Evolutionary conservation across 345 rosid genomes (phyloP).

Genomic region (Populus alba): DNA sequence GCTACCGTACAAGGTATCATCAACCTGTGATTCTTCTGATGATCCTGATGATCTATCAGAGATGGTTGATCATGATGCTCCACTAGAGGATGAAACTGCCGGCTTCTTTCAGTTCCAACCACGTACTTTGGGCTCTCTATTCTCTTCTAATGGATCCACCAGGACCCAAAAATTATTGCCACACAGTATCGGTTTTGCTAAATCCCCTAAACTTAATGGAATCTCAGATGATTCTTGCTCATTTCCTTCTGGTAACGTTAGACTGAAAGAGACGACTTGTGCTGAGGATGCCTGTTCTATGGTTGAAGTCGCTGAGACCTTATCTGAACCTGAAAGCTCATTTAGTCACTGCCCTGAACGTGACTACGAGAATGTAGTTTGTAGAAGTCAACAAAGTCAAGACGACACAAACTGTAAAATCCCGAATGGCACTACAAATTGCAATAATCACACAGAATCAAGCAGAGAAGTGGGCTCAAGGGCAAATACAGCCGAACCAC

Average conservation of each 20-base stretch:
- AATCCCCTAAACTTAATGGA: slow-evolving; percentile 38
- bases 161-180: slow-evolving; percentile 41
- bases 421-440: slow-evolving; percentile 13
- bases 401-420: slow-evolving; percentile 8
- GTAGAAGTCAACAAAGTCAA: slow-evolving; percentile 17
- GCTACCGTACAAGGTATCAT: slow-evolving; percentile 74
- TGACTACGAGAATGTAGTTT: slow-evolving; percentile 24
- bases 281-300: slow-evolving; percentile 55
- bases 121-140: slow-evolving; percentile 52
- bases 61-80: slow-evolving; percentile 55
- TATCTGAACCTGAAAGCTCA: slow-evolving; percentile 50
- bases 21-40: slow-evolving; percentile 52
- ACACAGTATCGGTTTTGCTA: slow-evolving; percentile 28
- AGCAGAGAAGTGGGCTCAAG: slow-evolving; percentile 30
- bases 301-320: slow-evolving; percentile 41
- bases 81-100: slow-evolving; percentile 57
- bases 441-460: slow-evolving; percentile 32
- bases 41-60: slow-evolving; percentile 79
- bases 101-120: slow-evolving; percentile 84
- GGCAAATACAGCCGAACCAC: slow-evolving; percentile 31
- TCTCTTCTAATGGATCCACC: slow-evolving; percentile 52
- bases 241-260: slow-evolving; percentile 37
- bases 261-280: slow-evolving; percentile 38
- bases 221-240: slow-evolving; percentile 36
- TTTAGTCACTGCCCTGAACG: slow-evolving; percentile 37